phyloP scores from a whole-genome alignment of 129 eudicot genomes.

The Flaveria brownii region DNA sequence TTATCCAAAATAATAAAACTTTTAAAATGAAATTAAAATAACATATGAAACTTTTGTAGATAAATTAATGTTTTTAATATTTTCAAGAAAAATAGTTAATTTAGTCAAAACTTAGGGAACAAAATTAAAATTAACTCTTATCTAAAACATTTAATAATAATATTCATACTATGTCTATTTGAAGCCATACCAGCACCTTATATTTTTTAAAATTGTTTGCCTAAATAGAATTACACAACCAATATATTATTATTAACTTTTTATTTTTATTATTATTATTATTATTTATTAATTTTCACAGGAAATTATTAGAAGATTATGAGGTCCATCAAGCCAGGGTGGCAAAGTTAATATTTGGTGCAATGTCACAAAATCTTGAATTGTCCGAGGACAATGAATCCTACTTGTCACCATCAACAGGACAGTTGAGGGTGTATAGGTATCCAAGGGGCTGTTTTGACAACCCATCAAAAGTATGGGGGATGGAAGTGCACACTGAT shows the following conservation, averaged over 20 bases:
- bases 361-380: constrained; percentile 47
- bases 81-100: no score
- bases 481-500: constrained; percentile 77
- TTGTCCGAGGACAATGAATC: constrained; percentile 21
- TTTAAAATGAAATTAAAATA: no score
- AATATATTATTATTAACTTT: not conserved
- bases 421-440: constrained; percentile 57
- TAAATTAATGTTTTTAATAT: no score
- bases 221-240: not conserved
- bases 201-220: not conserved
- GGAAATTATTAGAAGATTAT: constrained; percentile 56
- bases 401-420: constrained; percentile 57
- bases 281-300: not conserved
- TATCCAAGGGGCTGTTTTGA: constrained; percentile 49
- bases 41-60: no score
- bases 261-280: no score
- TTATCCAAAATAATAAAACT: no score
- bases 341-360: constrained; percentile 49
- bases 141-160: no score
- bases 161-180: no score
- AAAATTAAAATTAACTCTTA: no score
- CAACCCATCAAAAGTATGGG: constrained; percentile 47
- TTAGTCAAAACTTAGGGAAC: no score
- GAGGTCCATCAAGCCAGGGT: constrained; percentile 61
- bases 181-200: no score